Percentiles rank a stretch among this genome's conserved stretches.
phyloP scores from a whole-genome alignment of 1,284 basidiomycete genomes.

The Clitocybe nebularis region DNA sequence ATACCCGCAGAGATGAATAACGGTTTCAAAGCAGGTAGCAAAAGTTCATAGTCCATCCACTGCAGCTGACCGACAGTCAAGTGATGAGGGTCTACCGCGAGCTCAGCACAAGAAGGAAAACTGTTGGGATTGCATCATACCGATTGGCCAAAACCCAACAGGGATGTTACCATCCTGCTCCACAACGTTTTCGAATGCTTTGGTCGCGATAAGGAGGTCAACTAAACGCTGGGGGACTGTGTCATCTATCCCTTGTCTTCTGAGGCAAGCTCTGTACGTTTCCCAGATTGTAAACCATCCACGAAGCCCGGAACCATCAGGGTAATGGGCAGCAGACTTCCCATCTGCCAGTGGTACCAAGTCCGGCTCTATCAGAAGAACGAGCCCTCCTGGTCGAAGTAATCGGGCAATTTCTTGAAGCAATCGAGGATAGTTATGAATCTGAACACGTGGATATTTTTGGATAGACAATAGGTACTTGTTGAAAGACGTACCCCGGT shows the following conservation, averaged over 20 bases:
- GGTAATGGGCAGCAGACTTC: slow-evolving; percentile 31
- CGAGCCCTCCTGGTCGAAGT: slow-evolving; percentile 65
- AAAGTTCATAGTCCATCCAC: slow-evolving; percentile 67
- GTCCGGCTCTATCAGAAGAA: slow-evolving; percentile 60
- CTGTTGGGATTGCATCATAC: slow-evolving; percentile 26
- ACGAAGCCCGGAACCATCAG: slow-evolving; percentile 30
- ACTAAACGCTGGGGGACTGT: slow-evolving; percentile 51
- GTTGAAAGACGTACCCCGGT: slow-evolving; percentile 43
- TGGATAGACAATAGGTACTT: slow-evolving; percentile 6
- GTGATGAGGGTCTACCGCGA: slow-evolving; percentile 31
- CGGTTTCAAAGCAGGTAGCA: slow-evolving; percentile 57
- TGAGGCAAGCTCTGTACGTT: slow-evolving; percentile 50
- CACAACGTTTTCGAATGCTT: slow-evolving; percentile 47
- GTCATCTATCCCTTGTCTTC: slow-evolving; percentile 47
- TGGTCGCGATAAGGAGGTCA: slow-evolving; percentile 40
- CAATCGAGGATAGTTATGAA: slow-evolving; percentile 56
- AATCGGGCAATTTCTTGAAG: slow-evolving; percentile 57
- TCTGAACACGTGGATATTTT: slow-evolving; percentile 31
- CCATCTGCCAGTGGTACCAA: slow-evolving; percentile 44
- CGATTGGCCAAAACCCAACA: slow-evolving; percentile 58
- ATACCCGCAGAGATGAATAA: slow-evolving; percentile 51
- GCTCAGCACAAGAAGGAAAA: slow-evolving; percentile 12
- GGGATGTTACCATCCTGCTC: slow-evolving; percentile 50
- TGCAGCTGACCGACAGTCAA: slow-evolving; percentile 63
- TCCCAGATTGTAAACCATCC: slow-evolving; percentile 64